Evolutionary conservation across 2,329 filamentous ascomycete species (phyloP), one percentile per base, ranked within the genome.

Genomic region (Colletotrichum nymphaeae): DNA sequence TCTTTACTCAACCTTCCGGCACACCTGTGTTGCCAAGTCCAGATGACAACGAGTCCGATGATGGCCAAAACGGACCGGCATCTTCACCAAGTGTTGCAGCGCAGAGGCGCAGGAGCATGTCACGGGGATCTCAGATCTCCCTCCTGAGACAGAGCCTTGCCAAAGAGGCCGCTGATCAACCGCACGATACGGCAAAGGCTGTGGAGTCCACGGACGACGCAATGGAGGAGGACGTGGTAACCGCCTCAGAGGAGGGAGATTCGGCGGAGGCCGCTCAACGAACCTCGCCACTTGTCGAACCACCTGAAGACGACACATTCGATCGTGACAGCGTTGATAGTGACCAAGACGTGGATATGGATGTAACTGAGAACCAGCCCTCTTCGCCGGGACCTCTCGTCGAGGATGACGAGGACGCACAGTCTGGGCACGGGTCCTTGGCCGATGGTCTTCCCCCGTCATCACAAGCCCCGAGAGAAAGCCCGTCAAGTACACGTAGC

Each of bases 81-180:
- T 62, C 60, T 19, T 73, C 64, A 8, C 63, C 69, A 1, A 73
- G 62, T 19, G 60, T 69, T 19, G 62, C 62, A 42, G 71, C 71
- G 3, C 71, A 74, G 60, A 64, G 69, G 55, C 46, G 69, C 19
- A 60, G 73, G 32, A 74, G 72, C 52, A 74, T 74, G 72, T 72
- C 72, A n/a, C 60, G 71, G 5, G 71, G 71, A 14, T 73, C 71
- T 14, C 71, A 73, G 28, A 71, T 71, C n/a, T 73, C 71, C n/a
- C 26, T 52, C 3, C 32, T 66, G n/a, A 53, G 70, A 30, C 64
- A 73, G 42, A 46, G 42, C 4, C 37, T 73, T 16, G 58, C 55
- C 14, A 69, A 62, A 22, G 66, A 66, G 24, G 53, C 35, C 5
- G 72, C 57, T 8, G 32, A 46, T 16, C 14, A 74, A 53, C 46